phyloP scores from a whole-genome alignment of 257 asterid species.

The Solanum megistacrolobum region DNA sequence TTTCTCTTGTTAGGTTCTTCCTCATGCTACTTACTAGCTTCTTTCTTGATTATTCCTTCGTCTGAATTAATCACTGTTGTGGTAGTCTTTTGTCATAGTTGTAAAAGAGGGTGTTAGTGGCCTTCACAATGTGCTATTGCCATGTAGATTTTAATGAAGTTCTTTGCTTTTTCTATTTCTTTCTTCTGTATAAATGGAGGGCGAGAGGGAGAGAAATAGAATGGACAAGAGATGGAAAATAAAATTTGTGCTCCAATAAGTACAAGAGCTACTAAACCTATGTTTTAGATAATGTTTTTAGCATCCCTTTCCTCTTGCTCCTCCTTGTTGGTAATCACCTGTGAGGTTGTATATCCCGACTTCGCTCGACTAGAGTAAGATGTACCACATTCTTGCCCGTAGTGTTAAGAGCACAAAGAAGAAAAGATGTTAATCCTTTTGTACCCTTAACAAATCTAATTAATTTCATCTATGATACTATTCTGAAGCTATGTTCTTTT shows the following conservation, averaged over 20 bases:
- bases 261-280: background rate
- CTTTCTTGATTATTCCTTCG: background rate
- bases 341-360: background rate
- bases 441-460: background rate
- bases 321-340: background rate
- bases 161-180: background rate
- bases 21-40: background rate
- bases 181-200: background rate
- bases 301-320: background rate
- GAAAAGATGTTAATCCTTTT: background rate
- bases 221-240: background rate
- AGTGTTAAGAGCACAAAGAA: background rate
- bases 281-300: background rate
- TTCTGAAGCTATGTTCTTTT: background rate
- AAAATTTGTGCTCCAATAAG: background rate
- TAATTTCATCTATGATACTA: background rate
- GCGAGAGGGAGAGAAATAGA: background rate
- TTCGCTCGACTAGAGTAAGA: background rate
- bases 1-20: background rate
- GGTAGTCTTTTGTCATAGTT: background rate
- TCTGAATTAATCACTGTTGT: background rate
- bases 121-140: background rate
- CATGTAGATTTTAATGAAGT: background rate
- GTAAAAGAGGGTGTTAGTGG: background rate
- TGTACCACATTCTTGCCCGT: background rate